Conservation (phyloP, 768 basidiomycete species). For the Cyathus striatus region DNA sequence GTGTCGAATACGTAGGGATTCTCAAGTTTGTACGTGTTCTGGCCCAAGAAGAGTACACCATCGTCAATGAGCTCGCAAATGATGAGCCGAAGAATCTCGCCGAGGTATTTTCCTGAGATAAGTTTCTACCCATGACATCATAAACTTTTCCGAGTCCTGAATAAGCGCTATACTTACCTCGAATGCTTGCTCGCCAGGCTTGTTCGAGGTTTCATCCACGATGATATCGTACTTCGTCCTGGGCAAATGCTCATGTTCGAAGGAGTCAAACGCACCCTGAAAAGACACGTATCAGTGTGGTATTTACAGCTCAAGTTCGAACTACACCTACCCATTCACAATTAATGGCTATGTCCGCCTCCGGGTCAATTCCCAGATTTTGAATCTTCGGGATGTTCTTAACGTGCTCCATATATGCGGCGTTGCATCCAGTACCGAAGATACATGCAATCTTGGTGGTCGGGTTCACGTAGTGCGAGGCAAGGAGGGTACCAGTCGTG, state of each 20-base stretch:
- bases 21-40: conserved; percentile 98
- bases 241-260: conserved; percentile 90
- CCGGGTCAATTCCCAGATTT: conserved; percentile 59
- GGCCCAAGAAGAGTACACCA: conserved; percentile 95
- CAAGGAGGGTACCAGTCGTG: conserved; percentile 96
- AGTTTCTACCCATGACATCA: conserved; percentile 58
- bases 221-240: conserved; percentile 90
- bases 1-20: conserved; percentile 92
- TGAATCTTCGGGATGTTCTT: conserved; percentile 82
- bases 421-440: conserved; percentile 98
- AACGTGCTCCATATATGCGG: conserved; percentile 94
- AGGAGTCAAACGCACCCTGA: conserved; percentile 96
- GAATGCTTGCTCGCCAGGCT: conserved; percentile 92
- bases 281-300: not conserved
- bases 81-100: conserved; percentile 93
- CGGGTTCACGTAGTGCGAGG: conserved; percentile 93
- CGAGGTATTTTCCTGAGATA: conserved; percentile 92
- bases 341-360: conserved; percentile 87
- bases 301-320: too few species aligned
- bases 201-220: conserved; percentile 94
- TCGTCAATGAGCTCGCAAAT: conserved; percentile 95
- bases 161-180: conserved; percentile 46
- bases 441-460: conserved; percentile 91
- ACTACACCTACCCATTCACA: conserved; percentile 85
- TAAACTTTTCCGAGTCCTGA: not conserved